These are phyloP conservation scores for Chaetomidium leptoderma DNA, from an alignment of 495 filamentous ascomycete genomes.

Conservation along the genomic window DNA sequence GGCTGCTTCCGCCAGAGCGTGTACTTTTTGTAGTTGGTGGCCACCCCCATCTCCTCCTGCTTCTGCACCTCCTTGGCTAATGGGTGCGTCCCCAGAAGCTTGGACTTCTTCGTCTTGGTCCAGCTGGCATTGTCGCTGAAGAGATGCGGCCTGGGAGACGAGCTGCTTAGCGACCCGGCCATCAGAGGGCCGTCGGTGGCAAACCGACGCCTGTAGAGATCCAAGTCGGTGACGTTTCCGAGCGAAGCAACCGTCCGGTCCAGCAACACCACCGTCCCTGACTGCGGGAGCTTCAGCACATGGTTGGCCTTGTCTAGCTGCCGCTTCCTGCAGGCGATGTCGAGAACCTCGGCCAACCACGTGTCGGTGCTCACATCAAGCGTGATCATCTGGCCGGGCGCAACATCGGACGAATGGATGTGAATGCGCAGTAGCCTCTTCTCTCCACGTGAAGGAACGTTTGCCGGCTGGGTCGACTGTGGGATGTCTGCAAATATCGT, in stretches of 20 bases:
- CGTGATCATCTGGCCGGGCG: conserved; percentile 60
- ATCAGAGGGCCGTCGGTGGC: conserved; percentile 72
- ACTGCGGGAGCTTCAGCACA: conserved; percentile 79
- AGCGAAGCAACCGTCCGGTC: conserved; percentile 89
- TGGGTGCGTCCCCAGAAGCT: conserved; percentile 64
- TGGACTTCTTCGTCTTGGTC: conserved; percentile 66
- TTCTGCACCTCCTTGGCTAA: conserved; percentile 63
- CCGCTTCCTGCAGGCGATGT: conserved; percentile 83
- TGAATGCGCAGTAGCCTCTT: conserved; percentile 72
- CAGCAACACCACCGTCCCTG: conserved; percentile 71
- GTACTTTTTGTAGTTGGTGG: conserved; percentile 73
- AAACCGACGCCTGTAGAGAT: conserved; percentile 82
- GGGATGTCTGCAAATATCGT: conserved; percentile 61
- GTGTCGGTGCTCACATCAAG: conserved; percentile 88
- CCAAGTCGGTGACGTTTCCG: conserved; percentile 76
- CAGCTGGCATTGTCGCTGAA: conserved; percentile 51
- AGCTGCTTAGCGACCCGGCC: conserved; percentile 73
- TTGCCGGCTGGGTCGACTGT: conserved; percentile 57
- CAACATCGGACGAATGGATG: conserved; percentile 71
- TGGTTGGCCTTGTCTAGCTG: conserved; percentile 86
- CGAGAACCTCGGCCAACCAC: conserved; percentile 88
- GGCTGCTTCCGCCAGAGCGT: conserved; percentile 89
- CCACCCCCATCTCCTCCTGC: conserved; percentile 63
- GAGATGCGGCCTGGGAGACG: conserved; percentile 72
- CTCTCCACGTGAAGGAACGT: conserved; percentile 58